Evolutionary conservation across 176 grass and related monocot species (phyloP).

Genomic region (Carex kokanica): DNA sequence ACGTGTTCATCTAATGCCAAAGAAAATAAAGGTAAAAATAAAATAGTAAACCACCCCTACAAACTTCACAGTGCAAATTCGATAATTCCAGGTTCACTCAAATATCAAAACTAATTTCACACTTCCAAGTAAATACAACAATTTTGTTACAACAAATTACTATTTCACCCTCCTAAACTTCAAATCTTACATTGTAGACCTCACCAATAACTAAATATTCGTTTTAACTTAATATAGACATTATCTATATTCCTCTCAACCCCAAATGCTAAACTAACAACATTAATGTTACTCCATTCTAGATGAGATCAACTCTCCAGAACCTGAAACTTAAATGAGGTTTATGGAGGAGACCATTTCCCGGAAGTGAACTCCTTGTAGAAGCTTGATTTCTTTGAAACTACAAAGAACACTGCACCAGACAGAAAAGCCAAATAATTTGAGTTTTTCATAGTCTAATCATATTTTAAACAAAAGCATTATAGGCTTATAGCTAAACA

Average conservation of each 20-base stretch:
- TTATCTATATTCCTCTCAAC: background rate
- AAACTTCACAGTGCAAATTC: background rate
- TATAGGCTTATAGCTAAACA: background rate
- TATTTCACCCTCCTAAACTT: background rate
- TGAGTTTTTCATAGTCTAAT: background rate
- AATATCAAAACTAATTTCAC: background rate
- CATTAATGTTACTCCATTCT: background rate
- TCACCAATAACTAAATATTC: background rate
- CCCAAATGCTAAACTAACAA: background rate
- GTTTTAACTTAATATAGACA: too few relatives aligned
- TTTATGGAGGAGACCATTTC: constrained; percentile 70
- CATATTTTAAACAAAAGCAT: background rate
- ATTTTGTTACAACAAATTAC: background rate
- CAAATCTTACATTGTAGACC: background rate
- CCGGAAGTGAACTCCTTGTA: constrained; percentile 68
- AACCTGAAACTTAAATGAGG: background rate
- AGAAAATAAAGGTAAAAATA: too few relatives aligned
- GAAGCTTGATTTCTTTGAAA: constrained; percentile 76
- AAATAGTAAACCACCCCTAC: too few relatives aligned
- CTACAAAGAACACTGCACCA: constrained; percentile 79
- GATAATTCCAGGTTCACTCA: background rate
- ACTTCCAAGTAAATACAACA: background rate
- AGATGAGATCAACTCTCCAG: background rate
- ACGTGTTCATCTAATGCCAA: too few relatives aligned
- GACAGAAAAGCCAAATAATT: background rate